These are phyloP conservation scores for Chlorella variabilis DNA, from an alignment of 163 green algal species.

Conservation along the genomic window DNA sequence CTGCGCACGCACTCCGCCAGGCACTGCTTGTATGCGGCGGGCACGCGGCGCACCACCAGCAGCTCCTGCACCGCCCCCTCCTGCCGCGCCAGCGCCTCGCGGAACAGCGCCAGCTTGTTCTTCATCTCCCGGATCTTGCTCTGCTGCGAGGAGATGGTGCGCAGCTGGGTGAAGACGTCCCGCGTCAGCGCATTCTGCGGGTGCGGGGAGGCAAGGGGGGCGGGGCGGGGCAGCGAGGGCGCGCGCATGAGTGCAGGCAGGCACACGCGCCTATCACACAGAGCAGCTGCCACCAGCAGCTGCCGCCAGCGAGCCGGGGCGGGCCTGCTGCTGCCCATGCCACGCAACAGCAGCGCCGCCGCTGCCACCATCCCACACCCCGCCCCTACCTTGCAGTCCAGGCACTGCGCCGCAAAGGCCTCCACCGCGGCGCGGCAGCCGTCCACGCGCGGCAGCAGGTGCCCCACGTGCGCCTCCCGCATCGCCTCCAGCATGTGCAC, in stretches of 20 bases:
- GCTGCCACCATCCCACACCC: too few species aligned
- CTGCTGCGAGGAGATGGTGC: constrained; percentile 83
- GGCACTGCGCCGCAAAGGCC: constrained; percentile 53
- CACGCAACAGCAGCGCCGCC: too few species aligned
- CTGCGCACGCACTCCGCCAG: constrained; percentile 87
- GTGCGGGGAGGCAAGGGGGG: background rate
- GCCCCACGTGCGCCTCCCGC: constrained; percentile 68
- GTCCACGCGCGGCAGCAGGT: constrained; percentile 68
- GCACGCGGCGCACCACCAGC: constrained; percentile 66
- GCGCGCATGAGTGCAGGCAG: too few species aligned
- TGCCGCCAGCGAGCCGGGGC: too few species aligned
- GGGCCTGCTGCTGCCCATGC: too few species aligned
- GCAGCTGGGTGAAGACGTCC: constrained; percentile 83
- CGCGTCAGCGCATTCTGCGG: constrained; percentile 73
- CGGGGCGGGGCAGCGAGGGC: too few species aligned
- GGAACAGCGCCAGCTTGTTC: constrained; percentile 83
- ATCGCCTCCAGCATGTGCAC: constrained; percentile 83
- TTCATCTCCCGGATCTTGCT: constrained; percentile 86
- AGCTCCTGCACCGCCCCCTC: constrained; percentile 78
- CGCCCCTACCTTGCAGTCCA: constrained; percentile 64
- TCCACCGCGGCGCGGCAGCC: constrained; percentile 51
- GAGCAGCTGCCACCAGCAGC: too few species aligned
- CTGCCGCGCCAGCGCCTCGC: constrained; percentile 75
- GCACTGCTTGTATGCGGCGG: constrained; percentile 81
- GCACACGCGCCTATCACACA: too few species aligned